Base-by-base conservation (phyloP, 1,139 yeast species). In the Geotrichum histeridarum region DNA sequence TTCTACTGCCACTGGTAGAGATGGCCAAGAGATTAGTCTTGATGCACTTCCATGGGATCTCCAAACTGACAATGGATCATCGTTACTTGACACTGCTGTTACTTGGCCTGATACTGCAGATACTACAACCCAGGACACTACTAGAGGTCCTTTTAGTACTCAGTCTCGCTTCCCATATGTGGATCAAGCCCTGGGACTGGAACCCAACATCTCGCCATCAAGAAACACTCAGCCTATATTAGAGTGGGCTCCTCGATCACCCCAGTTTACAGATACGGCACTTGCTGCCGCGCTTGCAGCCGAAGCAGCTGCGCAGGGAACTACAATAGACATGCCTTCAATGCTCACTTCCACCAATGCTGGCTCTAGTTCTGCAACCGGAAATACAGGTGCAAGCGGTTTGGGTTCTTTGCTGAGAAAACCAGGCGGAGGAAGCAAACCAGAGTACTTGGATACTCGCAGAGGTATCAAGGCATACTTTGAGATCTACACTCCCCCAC, bases 401-500 rank as follows among this genome's bases (percentile, higher is more conserved):
- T 22, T 22, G 27, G 27, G 27, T 22, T 22, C 27, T 22, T 22
- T 22, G 27, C 5, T 22, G 27, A 22, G 27, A 5, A 22, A 22
- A 22, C 27, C 27, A 5, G 27, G 27, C 5, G 27, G 27, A 12
- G 42, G 49, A 8, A 36, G 46, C 17, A 31, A 36, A 33, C 59
- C 59, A 1, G 67, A 66, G 12, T 68, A 65, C 43, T 43, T 59
- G 27, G 83, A 79, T 59, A 68, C 67, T n/a, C 67, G 83, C 53
- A 66, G 67, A 12, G 70, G 70, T 33, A 76, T 78, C 1, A 67
- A 74, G 9, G 80, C 78, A 2, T 79, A 77, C 57, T 79, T 78
- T 64, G 70, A 77, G 33, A 77, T 79, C 32, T 77, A 75, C 61
- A 77, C 82, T 1, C 81, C 81, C 1, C 76, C 81, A 0, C 65